These are phyloP conservation scores for Colletotrichum melonis DNA, from an alignment of 2,329 filamentous ascomycete genomes.

Conservation along the genomic window DNA sequence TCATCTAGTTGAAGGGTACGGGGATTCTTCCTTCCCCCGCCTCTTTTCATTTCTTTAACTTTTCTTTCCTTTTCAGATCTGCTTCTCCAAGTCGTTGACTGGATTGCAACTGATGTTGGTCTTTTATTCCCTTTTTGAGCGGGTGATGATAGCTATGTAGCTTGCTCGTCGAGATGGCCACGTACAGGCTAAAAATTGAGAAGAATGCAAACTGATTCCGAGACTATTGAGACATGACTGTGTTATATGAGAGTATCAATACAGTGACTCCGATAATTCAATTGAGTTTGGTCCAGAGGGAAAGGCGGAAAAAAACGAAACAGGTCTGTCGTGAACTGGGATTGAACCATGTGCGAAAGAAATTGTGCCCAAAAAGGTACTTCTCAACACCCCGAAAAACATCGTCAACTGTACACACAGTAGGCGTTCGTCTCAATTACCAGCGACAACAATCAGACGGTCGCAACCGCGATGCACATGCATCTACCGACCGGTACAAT, in stretches of 20 bases:
- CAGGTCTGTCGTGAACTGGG: neutral
- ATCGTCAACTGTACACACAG: neutral
- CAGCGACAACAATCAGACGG: neutral
- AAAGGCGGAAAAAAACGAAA: neutral
- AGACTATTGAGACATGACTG: neutral
- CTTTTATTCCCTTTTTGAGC: neutral
- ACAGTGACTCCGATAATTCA: neutral
- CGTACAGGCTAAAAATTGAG: constrained; percentile 22
- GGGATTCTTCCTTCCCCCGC: neutral
- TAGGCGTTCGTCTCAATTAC: neutral
- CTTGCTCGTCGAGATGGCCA: constrained; percentile 14
- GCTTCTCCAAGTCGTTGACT: neutral
- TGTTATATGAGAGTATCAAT: neutral
- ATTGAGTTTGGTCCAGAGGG: neutral
- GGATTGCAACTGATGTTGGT: neutral
- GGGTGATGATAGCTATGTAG: constrained; percentile 18
- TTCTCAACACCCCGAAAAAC: neutral
- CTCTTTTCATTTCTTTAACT: constrained; percentile 31
- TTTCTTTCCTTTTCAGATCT: constrained; percentile 22
- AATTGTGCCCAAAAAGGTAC: constrained; percentile 5
- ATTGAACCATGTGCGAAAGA: constrained; percentile 21
- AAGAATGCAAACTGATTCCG: neutral
- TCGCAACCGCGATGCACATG: neutral
- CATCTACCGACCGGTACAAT: neutral
- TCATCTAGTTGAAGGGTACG: constrained; percentile 27